Percentiles rank a stretch among this genome's conserved stretches.
Conservation (phyloP, 2,329 filamentous ascomycete genomes). For the Ophiostoma novo-ulmi region DNA sequence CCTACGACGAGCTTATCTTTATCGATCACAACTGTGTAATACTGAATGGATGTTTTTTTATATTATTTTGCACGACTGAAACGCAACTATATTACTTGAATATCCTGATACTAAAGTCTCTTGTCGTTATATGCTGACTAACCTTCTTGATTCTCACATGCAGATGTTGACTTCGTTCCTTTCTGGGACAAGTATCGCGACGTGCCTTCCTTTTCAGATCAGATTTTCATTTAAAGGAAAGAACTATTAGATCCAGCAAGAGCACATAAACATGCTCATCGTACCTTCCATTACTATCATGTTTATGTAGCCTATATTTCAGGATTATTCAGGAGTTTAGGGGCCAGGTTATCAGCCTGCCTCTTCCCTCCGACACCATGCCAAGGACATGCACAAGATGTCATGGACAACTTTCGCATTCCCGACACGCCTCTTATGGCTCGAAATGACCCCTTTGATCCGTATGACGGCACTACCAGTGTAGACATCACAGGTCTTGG, state of each 20-base stretch:
- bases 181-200: background rate
- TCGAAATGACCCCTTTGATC: background rate
- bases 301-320: background rate
- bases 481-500: constrained; percentile 9
- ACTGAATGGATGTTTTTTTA: background rate
- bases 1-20: background rate
- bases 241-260: background rate
- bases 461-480: background rate
- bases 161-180: background rate
- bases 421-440: constrained; percentile 21
- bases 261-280: background rate
- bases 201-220: background rate
- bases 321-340: background rate
- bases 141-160: background rate
- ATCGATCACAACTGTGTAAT: too few relatives aligned
- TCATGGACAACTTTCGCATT: constrained; percentile 16
- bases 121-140: background rate
- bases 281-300: background rate
- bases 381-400: background rate
- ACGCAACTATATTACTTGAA: background rate
- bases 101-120: background rate
- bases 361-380: background rate
- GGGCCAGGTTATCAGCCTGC: background rate
- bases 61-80: background rate
- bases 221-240: background rate